Percentiles rank a stretch among this genome's conserved stretches.
phyloP scores from a whole-genome alignment of 1,284 basidiomycete species.

The Cystobasidiaceae sp. region DNA sequence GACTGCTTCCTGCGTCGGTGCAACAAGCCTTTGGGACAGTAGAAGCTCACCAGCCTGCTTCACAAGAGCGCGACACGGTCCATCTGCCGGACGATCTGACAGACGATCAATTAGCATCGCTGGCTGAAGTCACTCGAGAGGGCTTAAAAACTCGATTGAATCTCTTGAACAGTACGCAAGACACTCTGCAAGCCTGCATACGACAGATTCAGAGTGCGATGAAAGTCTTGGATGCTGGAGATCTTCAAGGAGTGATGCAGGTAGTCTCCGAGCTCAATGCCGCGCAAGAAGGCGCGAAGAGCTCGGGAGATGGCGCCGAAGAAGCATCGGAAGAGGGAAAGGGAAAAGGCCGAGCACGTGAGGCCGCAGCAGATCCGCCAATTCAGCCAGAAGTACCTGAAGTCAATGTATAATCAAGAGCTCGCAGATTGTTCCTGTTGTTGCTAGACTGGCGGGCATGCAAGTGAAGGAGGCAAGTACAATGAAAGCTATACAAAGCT shows the following conservation, averaged over 20 bases:
- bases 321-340: not conserved
- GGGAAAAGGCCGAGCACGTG: not conserved
- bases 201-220: constrained; percentile 30
- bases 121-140: constrained; percentile 24
- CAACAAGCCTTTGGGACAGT: not conserved
- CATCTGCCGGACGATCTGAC: constrained; percentile 26
- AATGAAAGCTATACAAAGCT: no score
- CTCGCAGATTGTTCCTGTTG: no score
- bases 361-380: no score
- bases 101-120: not conserved
- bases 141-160: constrained; percentile 24
- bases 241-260: constrained; percentile 3
- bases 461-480: no score
- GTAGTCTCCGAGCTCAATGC: constrained; percentile 2
- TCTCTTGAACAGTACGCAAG: constrained; percentile 32
- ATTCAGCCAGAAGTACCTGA: no score
- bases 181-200: constrained; percentile 37
- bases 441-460: no score
- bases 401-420: not conserved
- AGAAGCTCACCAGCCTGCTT: constrained; percentile 34
- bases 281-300: not conserved
- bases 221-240: constrained; percentile 2
- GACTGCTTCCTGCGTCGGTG: constrained; percentile 33
- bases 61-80: constrained; percentile 24
- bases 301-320: not conserved